These are phyloP conservation scores for Mycena filopes DNA, from an alignment of 768 basidiomycete species.

Conservation along the genomic window DNA sequence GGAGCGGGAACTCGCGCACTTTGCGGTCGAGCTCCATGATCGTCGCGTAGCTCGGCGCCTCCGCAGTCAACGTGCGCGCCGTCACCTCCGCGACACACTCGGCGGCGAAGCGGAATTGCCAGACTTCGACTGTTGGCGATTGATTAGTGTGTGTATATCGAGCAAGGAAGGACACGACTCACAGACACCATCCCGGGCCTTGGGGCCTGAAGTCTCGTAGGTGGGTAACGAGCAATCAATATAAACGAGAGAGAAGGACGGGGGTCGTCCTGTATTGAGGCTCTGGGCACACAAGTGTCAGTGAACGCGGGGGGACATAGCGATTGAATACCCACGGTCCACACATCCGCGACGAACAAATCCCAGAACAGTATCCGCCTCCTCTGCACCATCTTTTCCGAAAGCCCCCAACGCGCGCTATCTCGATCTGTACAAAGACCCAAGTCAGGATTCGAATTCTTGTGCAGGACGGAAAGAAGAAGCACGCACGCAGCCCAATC, in stretches of 20 bases:
- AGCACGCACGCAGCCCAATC: slow-evolving; percentile 74
- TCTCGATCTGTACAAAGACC: slow-evolving; percentile 63
- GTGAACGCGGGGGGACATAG: background rate
- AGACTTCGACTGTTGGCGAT: slow-evolving; percentile 58
- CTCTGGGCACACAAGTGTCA: slow-evolving; percentile 52
- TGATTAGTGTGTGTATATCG: no score
- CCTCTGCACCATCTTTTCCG: slow-evolving; percentile 69
- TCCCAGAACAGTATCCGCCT: slow-evolving; percentile 83
- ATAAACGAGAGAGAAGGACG: slow-evolving; percentile 71
- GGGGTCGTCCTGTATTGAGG: slow-evolving; percentile 76
- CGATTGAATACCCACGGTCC: slow-evolving; percentile 59
- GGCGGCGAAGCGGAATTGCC: slow-evolving; percentile 72
- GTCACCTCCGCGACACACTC: slow-evolving; percentile 76
- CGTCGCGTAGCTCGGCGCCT: slow-evolving; percentile 70
- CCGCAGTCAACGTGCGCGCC: slow-evolving; percentile 68
- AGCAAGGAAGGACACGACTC: slow-evolving; percentile 23
- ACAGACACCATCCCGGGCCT: slow-evolving; percentile 43
- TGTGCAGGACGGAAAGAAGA: background rate
- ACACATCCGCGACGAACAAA: slow-evolving; percentile 76
- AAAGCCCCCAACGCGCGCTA: slow-evolving; percentile 71
- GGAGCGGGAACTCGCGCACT: slow-evolving; percentile 72
- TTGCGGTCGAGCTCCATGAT: slow-evolving; percentile 76
- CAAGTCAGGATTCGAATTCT: background rate
- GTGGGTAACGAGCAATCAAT: slow-evolving; percentile 74
- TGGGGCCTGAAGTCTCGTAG: slow-evolving; percentile 40